Conservation (phyloP, 2,329 filamentous ascomycete genomes). For the Exophiala dermatitidis region DNA sequence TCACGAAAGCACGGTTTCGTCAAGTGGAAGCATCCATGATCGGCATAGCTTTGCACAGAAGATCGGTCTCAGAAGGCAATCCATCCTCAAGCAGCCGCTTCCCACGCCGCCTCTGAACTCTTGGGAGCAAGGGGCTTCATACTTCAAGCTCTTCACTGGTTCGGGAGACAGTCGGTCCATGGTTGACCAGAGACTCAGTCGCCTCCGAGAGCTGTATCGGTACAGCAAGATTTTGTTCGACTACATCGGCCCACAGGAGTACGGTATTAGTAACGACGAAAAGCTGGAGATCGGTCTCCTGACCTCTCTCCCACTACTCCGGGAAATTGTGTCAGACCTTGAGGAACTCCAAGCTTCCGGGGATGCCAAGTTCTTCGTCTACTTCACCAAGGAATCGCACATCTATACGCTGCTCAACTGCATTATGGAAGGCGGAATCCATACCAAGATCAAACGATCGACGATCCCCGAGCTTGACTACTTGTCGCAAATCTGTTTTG, state of each 20-base stretch:
- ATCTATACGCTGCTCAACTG: slow-evolving; percentile 98
- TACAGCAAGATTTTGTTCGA: slow-evolving; percentile 93
- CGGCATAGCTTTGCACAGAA: slow-evolving; percentile 34
- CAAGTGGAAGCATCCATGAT: slow-evolving; percentile 24
- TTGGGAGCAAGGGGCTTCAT: slow-evolving; percentile 57
- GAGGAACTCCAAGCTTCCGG: slow-evolving; percentile 95
- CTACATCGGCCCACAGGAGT: slow-evolving; percentile 97
- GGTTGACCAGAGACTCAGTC: slow-evolving; percentile 75
- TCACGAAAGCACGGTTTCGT: slow-evolving; percentile 17
- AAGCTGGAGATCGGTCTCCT: slow-evolving; percentile 97
- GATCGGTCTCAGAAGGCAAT: slow-evolving; percentile 47
- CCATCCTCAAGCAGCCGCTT: slow-evolving; percentile 39
- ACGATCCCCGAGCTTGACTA: slow-evolving; percentile 97
- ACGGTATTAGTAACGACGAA: slow-evolving; percentile 89
- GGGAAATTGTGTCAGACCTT: slow-evolving; percentile 93
- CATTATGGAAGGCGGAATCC: slow-evolving; percentile 91
- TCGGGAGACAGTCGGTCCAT: slow-evolving; percentile 68
- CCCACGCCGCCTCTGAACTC: slow-evolving; percentile 46
- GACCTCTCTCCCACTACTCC: slow-evolving; percentile 85
- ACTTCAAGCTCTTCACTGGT: slow-evolving; percentile 85
- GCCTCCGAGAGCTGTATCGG: slow-evolving; percentile 85
- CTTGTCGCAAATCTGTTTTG: slow-evolving; percentile 93
- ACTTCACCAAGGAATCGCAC: slow-evolving; percentile 98
- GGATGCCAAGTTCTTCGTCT: slow-evolving; percentile 92
- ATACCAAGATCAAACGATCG: slow-evolving; percentile 91